Conservation (phyloP, 441 rosid genomes). For the Populus hybrid region DNA sequence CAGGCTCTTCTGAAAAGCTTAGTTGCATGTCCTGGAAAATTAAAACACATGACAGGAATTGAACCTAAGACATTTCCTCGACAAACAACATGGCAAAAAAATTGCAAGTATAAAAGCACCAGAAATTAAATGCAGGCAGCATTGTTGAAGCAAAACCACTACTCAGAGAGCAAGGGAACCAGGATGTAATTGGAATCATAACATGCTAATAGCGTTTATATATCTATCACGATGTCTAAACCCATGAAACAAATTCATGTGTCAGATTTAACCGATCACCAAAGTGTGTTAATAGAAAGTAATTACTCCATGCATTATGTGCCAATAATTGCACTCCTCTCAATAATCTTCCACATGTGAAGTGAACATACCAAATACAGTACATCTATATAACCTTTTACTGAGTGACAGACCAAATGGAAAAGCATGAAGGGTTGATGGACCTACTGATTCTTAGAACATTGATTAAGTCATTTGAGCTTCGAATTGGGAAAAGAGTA, state of each 20-base stretch:
- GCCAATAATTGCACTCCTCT: background rate
- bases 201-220: background rate
- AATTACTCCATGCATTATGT: background rate
- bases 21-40: conserved; percentile 48
- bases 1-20: conserved; percentile 62
- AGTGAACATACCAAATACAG: background rate
- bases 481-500: background rate
- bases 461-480: background rate
- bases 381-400: background rate
- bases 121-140: background rate
- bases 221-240: background rate
- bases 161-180: background rate
- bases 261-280: background rate
- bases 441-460: background rate
- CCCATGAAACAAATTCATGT: background rate
- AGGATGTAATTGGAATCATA: background rate
- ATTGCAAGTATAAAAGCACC: background rate
- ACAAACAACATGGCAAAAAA: background rate
- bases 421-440: background rate
- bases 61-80: background rate
- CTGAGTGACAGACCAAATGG: background rate
- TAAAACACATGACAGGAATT: background rate
- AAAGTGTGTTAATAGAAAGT: background rate
- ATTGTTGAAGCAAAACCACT: background rate
- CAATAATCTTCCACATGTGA: background rate